Conservation (phyloP, 2,329 filamentous ascomycete genomes). For the Magnaporthiopsis rhizophila region DNA sequence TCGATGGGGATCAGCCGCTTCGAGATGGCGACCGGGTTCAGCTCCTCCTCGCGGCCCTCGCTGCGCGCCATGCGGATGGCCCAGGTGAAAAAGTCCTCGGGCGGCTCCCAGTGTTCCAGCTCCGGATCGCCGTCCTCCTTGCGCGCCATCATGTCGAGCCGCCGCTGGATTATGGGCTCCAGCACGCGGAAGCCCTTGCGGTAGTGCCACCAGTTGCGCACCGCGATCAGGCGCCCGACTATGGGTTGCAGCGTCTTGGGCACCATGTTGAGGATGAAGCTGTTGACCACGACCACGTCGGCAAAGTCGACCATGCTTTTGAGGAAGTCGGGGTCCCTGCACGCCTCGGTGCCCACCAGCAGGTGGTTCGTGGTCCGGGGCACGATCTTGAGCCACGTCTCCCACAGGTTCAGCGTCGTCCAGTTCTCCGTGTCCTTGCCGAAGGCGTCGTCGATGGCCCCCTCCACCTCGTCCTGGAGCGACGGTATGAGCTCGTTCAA, state of each 20-base stretch:
- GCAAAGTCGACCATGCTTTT: slow-evolving; percentile 40
- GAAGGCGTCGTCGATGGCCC: slow-evolving; percentile 27
- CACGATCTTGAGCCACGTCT: slow-evolving; percentile 33
- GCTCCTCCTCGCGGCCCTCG: slow-evolving; percentile 33
- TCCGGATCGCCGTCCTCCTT: slow-evolving; percentile 32
- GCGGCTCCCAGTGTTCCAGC: slow-evolving; percentile 32
- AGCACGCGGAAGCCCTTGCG: slow-evolving; percentile 31
- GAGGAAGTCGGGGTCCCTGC: slow-evolving; percentile 36
- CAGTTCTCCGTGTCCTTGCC: slow-evolving; percentile 26
- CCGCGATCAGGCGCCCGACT: slow-evolving; percentile 33
- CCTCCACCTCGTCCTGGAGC: slow-evolving; percentile 31
- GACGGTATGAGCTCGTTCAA: slow-evolving; percentile 28
- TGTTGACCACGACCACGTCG: slow-evolving; percentile 37
- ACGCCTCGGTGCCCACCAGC: slow-evolving; percentile 29
- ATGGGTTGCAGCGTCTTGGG: slow-evolving; percentile 41
- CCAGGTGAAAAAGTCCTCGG: slow-evolving; percentile 53
- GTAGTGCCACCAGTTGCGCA: slow-evolving; percentile 40
- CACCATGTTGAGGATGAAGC: slow-evolving; percentile 35
- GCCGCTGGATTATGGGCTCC: slow-evolving; percentile 39
- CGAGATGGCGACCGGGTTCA: slow-evolving; percentile 39
- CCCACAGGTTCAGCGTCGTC: slow-evolving; percentile 34
- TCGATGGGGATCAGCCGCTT: slow-evolving; percentile 46
- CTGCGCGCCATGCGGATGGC: slow-evolving; percentile 40
- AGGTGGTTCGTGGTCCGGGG: slow-evolving; percentile 35
- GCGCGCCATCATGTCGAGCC: slow-evolving; percentile 36